Evolutionary conservation across 2,329 filamentous ascomycete species (phyloP).

Genomic region (Lasiodiplodia gonubiensis): DNA sequence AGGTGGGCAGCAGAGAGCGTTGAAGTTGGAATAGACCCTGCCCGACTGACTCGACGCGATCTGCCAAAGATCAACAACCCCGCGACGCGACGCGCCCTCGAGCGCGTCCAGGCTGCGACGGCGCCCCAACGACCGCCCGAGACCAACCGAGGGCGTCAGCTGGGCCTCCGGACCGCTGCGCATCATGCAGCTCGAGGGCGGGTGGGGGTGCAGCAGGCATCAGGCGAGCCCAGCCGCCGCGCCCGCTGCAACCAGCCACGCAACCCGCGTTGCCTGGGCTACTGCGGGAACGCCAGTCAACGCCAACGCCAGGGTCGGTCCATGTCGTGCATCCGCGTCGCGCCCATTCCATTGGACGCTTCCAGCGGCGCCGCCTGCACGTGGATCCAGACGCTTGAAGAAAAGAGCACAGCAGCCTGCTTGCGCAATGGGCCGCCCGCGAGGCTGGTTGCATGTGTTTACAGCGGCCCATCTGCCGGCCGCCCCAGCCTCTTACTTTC

Average conservation of each 20-base stretch:
- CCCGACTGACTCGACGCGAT: conserved; percentile 14
- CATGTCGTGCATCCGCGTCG: conserved; percentile 25
- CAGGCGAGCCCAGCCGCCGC: conserved; percentile 10
- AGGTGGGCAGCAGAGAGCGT: neutral
- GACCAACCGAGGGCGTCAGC: neutral
- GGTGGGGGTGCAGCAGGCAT: neutral
- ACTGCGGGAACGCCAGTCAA: conserved; percentile 26
- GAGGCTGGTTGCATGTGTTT: conserved; percentile 26
- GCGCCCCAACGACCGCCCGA: neutral
- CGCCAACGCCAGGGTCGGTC: conserved; percentile 17
- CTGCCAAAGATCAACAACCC: conserved; percentile 5
- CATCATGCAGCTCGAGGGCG: neutral
- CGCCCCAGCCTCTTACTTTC: conserved; percentile 25
- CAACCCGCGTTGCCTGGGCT: conserved; percentile 18
- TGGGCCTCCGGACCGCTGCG: neutral
- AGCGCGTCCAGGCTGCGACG: neutral
- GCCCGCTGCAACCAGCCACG: conserved; percentile 8
- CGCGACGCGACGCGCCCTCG: conserved; percentile 1
- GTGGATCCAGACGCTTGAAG: conserved; percentile 17
- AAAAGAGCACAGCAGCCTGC: neutral
- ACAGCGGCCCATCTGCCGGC: conserved; percentile 24
- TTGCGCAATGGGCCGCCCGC: neutral
- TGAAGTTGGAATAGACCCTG: conserved; percentile 2
- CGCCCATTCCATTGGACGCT: conserved; percentile 20
- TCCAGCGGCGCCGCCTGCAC: conserved; percentile 3